Evolutionary conservation across 441 rosid species (phyloP), one percentile per base, ranked within the genome.

Genomic region (Erodium moschatum): DNA sequence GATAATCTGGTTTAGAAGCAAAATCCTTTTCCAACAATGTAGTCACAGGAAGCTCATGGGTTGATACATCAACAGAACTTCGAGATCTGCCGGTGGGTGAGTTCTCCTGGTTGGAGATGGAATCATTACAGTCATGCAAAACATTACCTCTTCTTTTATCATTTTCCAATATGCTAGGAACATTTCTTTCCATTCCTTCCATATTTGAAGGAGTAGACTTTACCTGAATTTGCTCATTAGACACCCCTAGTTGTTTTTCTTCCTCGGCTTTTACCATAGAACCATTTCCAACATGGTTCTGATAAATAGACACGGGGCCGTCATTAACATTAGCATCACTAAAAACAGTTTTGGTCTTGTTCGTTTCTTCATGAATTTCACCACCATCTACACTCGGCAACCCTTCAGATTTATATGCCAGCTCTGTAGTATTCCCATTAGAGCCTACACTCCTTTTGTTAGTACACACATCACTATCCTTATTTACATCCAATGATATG

Each of bases 401-500:
- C 68, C 78, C 82, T 71, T 82, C 89, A 69, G 74, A 71, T 73
- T 83, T 81, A 69, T 86, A 78, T 60, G 76, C 58, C 71, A 73
- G 78, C 65, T 71, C 81, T 42, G 24, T 66, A 66, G 75, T 50
- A 79, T 77, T 69, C 72, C 76, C 87, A 76, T 80, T 80, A 33
- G 85, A 68, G 76, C 80, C 87, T 69, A 72, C 77, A 72, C 60
- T 75, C 77, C 73, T 82, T 29, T 66, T 77, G 73, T 75, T 77
- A 73, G 75, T 74, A 77, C 66, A 77, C 54, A 71, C 71, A 76
- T 77, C 84, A 70, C 74, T 72, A 72, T 79, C 87, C 74, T 81
- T 83, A 80, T 80, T 86, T 77, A 76, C 83, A 79, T 83, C 89
- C 73, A 86, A 73, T 74, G 77, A 76, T 76, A 79, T 69, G 73